Base-by-base conservation (phyloP, 2,329 filamentous ascomycete species). In the Emericellopsis cladophorae region DNA sequence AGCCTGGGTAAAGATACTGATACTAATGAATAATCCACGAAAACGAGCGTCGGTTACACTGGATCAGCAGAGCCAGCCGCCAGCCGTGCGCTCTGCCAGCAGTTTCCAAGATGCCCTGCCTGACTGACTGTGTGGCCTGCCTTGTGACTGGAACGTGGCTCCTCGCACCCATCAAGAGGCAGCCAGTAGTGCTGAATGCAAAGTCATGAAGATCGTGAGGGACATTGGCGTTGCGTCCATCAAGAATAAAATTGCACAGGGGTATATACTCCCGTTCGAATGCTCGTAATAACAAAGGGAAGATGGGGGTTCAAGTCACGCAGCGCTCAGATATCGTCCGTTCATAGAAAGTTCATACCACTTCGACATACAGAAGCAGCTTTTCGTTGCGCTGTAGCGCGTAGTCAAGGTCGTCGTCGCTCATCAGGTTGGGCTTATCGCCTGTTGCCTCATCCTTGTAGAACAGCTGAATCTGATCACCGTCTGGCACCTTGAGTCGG, bases 341-440 rank as follows among this genome's bases (percentile, higher is more conserved):
- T 12, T 29, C 26, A 12, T 9, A 3, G 2, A 31, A 38, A 29
- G 16, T 35, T 61, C 58, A 74, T 46, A 64, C 59, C 41, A 66
- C 62, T 48, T 80, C 75, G 26, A 84, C 81, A 49, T 79, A 84
- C 22, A 95, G 67, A 41, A 89, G 78, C 47, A 96, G 68, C 65
- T 95, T 95, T 49, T 88, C 81, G 60, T 94, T 94, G 51, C 87
- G 70, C 51, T 84, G 75, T 47, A 95, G 67, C 4, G 90, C 90
- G 48, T 76, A 72, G 48, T 88, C 81, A 40, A 96, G 65, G 57
- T 95, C 88, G 46, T 82, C 74, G 55, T 95, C 80, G 59, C 77
- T 88, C 54, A 84, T 68, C 47, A 96, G 67, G 31, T 77, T 78
- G 34, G 82, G 78, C 59, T 82, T 84, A 47, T 84, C 76, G 22